These are phyloP conservation scores for Neonothopanus nambi DNA, from an alignment of 1,284 basidiomycete species.

Conservation along the genomic window DNA sequence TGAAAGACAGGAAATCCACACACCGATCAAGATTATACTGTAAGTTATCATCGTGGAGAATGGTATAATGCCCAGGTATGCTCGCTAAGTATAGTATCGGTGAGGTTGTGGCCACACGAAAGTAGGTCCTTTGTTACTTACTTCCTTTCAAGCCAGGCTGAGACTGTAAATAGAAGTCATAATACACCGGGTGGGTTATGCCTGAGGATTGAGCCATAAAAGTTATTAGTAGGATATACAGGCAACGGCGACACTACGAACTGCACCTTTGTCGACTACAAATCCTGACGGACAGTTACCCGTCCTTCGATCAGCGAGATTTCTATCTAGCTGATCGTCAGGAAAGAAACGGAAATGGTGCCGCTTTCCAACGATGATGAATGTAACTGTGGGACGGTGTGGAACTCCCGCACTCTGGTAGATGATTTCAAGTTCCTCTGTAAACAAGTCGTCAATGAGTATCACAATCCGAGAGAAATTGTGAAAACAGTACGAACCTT, in stretches of 20 bases:
- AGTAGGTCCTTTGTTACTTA: conserved; percentile 20
- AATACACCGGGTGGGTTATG: conserved; percentile 31
- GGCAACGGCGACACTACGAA: too few relatives aligned
- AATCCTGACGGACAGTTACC: conserved; percentile 34
- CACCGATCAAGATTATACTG: conserved; percentile 19
- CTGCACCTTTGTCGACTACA: conserved; percentile 31
- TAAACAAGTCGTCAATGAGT: background rate
- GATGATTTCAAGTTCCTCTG: conserved; percentile 9
- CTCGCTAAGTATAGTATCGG: conserved; percentile 24
- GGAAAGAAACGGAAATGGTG: conserved; percentile 44
- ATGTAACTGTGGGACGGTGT: conserved; percentile 27
- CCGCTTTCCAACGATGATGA: conserved; percentile 41
- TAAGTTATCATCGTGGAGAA: conserved; percentile 22
- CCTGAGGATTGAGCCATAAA: conserved; percentile 16
- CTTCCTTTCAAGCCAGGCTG: conserved; percentile 39
- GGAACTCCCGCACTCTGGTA: conserved; percentile 11
- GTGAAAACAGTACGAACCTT: conserved; percentile 25
- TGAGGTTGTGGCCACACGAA: background rate
- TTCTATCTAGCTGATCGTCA: conserved; percentile 16
- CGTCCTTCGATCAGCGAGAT: conserved; percentile 19
- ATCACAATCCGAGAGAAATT: background rate
- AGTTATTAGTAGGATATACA: too few relatives aligned
- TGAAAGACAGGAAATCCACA: conserved; percentile 1
- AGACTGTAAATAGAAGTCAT: conserved; percentile 38
- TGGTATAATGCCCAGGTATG: conserved; percentile 35